phyloP scores from a whole-genome alignment of 805 yeast species.

The Kazachstania taianensis region DNA sequence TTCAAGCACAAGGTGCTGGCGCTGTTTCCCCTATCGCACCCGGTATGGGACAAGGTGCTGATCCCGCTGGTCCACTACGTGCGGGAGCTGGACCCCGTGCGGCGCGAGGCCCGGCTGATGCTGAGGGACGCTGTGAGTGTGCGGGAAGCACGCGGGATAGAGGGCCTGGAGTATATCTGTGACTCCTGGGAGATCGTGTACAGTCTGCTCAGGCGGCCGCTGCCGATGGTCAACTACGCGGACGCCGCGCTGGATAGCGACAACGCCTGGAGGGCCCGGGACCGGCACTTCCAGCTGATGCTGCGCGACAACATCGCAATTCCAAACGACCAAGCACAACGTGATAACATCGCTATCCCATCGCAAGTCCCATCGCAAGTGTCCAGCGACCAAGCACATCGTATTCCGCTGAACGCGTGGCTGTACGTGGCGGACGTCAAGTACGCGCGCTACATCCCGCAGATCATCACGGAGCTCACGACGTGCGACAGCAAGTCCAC shows the following conservation, averaged over 20 bases:
- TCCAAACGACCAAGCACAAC: too few relatives aligned
- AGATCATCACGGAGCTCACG: constrained; percentile 11
- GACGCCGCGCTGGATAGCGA: constrained; percentile 1
- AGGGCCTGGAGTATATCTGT: constrained; percentile 7
- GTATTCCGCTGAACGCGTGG: constrained; percentile 16
- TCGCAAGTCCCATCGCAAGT: not conserved
- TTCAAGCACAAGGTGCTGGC: constrained; percentile 8
- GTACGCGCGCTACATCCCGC: constrained; percentile 8
- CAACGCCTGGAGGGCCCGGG: not conserved
- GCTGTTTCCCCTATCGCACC: constrained; percentile 3
- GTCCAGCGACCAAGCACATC: not conserved
- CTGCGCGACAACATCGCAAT: constrained; percentile 1
- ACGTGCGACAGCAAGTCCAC: constrained; percentile 7
- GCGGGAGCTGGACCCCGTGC: constrained; percentile 10
- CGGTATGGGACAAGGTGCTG: constrained; percentile 8
- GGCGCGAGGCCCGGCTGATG: constrained; percentile 2
- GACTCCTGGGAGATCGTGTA: constrained; percentile 19
- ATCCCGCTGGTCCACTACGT: constrained; percentile 5
- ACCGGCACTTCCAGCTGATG: constrained; percentile 3
- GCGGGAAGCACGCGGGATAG: not conserved
- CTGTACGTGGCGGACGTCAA: constrained; percentile 9
- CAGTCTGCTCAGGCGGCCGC: constrained; percentile 6
- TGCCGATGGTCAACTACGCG: constrained; percentile 4
- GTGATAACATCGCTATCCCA: too few relatives aligned
- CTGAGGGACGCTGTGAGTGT: not conserved